Evolutionary conservation across 2,329 filamentous ascomycete species (phyloP).

Genomic region (Aspergillus ochraceus): DNA sequence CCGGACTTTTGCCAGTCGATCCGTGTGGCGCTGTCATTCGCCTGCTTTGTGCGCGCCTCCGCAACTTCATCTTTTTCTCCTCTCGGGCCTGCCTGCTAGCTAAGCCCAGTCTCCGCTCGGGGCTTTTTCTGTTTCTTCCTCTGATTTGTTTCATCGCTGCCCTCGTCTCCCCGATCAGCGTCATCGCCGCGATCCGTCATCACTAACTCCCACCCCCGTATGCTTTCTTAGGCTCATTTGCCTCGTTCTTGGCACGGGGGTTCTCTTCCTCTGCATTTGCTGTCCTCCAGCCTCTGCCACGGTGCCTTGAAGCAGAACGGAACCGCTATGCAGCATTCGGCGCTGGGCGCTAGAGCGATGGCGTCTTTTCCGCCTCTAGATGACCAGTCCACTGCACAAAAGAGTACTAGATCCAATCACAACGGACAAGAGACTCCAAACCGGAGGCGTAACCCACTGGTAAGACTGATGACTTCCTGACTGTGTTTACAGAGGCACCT

Average conservation of each 20-base stretch:
- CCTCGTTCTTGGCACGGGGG: not conserved
- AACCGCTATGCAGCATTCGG: conserved; percentile 19
- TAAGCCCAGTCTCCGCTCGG: not conserved
- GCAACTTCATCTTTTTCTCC: not conserved
- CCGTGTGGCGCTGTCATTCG: conserved; percentile 3
- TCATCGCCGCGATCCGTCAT: not conserved
- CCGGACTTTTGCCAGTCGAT: not conserved
- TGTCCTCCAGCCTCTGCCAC: not conserved
- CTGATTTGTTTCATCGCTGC: not conserved
- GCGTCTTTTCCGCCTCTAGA: conserved; percentile 10
- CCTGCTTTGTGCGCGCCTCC: not conserved
- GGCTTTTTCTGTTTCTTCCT: not conserved
- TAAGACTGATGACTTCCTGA: conserved; percentile 15
- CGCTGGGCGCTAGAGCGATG: conserved; percentile 3
- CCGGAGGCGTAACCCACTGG: conserved; percentile 22
- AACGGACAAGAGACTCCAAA: conserved; percentile 6
- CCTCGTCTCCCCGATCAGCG: not conserved
- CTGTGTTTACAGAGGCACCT: not conserved
- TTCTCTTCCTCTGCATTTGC: not conserved
- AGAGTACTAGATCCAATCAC: conserved; percentile 7
- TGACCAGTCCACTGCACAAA: conserved; percentile 4
- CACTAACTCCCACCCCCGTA: not conserved
- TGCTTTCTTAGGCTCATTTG: not conserved
- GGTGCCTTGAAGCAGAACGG: not conserved
- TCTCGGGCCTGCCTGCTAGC: not conserved